Percentiles rank a stretch among this genome's conserved stretches.
phyloP scores from a whole-genome alignment of 345 rosid species.

The Ceriops decandra region DNA sequence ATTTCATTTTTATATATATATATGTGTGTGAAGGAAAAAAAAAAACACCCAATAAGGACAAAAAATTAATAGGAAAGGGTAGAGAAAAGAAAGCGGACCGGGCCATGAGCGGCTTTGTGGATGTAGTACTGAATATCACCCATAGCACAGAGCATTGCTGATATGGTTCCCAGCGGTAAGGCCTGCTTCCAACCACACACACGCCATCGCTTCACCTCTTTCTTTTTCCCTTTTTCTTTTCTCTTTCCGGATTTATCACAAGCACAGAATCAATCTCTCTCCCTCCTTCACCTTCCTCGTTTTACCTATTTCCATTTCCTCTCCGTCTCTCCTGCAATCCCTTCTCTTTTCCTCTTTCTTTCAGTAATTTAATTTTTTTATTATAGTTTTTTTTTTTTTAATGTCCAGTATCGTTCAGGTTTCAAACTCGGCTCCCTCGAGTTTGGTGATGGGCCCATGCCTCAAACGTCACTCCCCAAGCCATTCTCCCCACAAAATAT shows the following conservation, averaged over 20 bases:
- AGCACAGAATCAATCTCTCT: too few species aligned
- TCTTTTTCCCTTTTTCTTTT: background rate
- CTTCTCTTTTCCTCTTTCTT: too few species aligned
- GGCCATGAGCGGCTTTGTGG: slow-evolving; percentile 89
- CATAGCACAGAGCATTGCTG: slow-evolving; percentile 78
- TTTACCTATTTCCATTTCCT: background rate
- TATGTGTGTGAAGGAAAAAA: background rate
- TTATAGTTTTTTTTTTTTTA: too few species aligned
- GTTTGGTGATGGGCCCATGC: too few species aligned
- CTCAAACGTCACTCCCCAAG: too few species aligned
- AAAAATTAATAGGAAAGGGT: background rate
- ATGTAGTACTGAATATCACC: slow-evolving; percentile 87
- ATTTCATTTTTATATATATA: too few species aligned
- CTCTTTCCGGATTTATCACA: too few species aligned
- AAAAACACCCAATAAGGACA: background rate
- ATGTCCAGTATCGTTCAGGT: too few species aligned
- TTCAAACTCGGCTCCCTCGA: too few species aligned
- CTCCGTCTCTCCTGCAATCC: too few species aligned
- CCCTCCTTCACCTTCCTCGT: background rate
- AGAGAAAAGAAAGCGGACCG: slow-evolving; percentile 35
- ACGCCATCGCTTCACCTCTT: slow-evolving; percentile 37
- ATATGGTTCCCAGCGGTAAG: slow-evolving; percentile 86
- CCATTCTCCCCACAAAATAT: too few species aligned
- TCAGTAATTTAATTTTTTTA: too few species aligned
- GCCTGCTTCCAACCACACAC: slow-evolving; percentile 75